Evolutionary conservation across 129 eudicot genomes (phyloP).

Genomic region (Tagetes erecta): DNA sequence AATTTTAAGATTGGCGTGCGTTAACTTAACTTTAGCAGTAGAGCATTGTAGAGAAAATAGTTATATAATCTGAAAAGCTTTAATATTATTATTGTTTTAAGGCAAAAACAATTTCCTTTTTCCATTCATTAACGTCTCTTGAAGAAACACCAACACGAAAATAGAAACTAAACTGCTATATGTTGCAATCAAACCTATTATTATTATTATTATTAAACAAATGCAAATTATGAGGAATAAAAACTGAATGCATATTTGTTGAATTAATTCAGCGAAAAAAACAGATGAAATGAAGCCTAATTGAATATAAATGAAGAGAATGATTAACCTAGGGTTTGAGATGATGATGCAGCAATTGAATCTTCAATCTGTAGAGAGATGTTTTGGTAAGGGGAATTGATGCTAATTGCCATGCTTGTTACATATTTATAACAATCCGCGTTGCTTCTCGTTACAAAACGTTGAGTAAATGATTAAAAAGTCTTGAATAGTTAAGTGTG

Average conservation of each 20-base stretch:
- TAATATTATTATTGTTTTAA: no score
- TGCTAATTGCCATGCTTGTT: background rate
- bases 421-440: background rate
- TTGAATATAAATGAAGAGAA: background rate
- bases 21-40: no score
- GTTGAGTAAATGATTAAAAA: no score
- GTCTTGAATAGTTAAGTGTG: no score
- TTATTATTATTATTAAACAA: background rate
- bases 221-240: background rate
- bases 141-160: constrained; percentile 11
- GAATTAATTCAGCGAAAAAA: no score
- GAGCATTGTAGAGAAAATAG: no score
- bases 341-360: background rate
- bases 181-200: background rate
- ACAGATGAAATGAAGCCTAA: no score
- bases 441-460: no score
- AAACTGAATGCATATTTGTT: background rate
- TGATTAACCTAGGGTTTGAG: background rate
- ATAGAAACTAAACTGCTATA: background rate
- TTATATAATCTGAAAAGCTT: no score
- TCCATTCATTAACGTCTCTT: background rate
- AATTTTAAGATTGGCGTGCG: no score
- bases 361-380: background rate
- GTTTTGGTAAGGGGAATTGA: no score
- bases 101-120: background rate